Conservation (phyloP, 768 basidiomycete species). For the Thelephora aurantiotincta region DNA sequence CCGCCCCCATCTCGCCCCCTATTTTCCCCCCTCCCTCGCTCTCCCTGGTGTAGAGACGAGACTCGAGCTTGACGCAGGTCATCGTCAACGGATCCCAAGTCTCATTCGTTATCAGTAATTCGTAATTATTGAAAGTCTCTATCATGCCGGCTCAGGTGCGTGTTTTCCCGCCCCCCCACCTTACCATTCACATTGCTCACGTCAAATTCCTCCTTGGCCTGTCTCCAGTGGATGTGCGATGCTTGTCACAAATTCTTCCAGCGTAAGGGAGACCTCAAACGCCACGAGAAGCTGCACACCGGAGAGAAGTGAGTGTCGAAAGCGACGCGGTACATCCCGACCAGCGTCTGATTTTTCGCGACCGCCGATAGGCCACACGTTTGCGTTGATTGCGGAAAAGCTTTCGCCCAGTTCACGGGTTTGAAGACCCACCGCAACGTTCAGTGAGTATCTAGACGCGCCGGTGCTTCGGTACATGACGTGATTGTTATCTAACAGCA, state of each 20-base stretch:
- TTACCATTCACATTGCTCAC: neutral
- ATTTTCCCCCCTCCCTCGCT: neutral
- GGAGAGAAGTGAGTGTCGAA: conserved; percentile 28
- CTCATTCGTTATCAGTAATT: neutral
- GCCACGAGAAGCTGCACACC: conserved; percentile 38
- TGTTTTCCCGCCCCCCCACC: neutral
- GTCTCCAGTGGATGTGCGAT: neutral
- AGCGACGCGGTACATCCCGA: too few relatives aligned
- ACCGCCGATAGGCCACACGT: conserved; percentile 28
- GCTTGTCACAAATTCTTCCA: conserved; percentile 34
- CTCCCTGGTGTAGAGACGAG: conserved; percentile 1
- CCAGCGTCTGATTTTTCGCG: neutral
- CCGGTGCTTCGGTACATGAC: neutral
- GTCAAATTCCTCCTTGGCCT: neutral
- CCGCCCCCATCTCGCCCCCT: neutral
- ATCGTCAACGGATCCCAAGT: neutral
- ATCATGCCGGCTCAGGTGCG: neutral
- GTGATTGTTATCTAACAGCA: conserved; percentile 20
- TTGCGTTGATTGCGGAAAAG: conserved; percentile 38
- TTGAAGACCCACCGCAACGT: conserved; percentile 50
- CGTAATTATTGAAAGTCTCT: neutral
- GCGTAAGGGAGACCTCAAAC: conserved; percentile 45
- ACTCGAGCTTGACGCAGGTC: neutral
- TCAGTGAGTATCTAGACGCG: conserved; percentile 33
- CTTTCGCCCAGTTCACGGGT: conserved; percentile 44